Evolutionary conservation across 208 protist species (phyloP), one percentile per base, ranked within the genome.

Genomic region (Herpetomonas muscarum): DNA sequence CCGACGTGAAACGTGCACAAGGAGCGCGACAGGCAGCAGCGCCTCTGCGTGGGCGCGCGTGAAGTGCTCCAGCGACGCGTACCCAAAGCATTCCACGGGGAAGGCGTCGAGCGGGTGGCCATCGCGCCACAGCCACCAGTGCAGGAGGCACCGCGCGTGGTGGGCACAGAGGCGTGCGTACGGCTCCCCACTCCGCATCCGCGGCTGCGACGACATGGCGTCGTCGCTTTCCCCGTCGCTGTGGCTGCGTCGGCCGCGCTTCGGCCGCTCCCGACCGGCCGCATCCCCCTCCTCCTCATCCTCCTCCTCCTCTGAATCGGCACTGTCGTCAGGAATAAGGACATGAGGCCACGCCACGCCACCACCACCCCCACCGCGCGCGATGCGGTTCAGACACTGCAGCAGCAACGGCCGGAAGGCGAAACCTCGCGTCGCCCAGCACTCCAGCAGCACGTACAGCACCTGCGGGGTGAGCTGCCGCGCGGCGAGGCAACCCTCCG

Each of bases 371-470:
- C 34, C 34, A 39, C 59, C 64, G 2, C 45, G 34, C 0, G 72
- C 69, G 32, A 92, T 73, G 7, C 72, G 63, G 29, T 66, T 39
- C 49, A 92, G 54, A 45, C 76, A 89, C 58, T 89, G 70, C 34
- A 78, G 36, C 36, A 89, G 28, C 19, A 82, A 64, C 9, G 46
- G 37, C 15, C 61, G 75, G 29, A 78, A 74, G 6, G 52, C 52
- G 61, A 89, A 92, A 10, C 72, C 76, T 10, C 67, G 81, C 21
- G 67, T 89, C 6, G 85, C 71, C 79, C 77, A 87, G 62, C 74
- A 87, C 58, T 92, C 85, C 1, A 92, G 65, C 30, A 89, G 66
- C n/a, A 76, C 81, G 60, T 78, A 85, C 22, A 89, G 42, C 25
- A 87, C 72, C 15, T 71, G 54, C 9, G 77, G 52, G 51, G 74